Base-by-base conservation (phyloP, 2,329 filamentous ascomycete genomes). In the Stachybotrys echinatus region DNA sequence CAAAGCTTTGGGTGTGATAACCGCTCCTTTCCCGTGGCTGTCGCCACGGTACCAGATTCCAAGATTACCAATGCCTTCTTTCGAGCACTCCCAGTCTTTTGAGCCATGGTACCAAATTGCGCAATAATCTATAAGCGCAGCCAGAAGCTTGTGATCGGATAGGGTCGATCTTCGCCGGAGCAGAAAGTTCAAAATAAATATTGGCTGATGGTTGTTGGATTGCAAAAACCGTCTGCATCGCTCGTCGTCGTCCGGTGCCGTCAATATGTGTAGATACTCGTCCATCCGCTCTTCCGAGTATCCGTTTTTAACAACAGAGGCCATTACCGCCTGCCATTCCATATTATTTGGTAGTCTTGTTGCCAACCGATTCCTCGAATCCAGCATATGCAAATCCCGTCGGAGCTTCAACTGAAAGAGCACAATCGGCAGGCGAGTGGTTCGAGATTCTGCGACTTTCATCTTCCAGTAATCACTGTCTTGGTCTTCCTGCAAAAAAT, bases 341-440 rank as follows among this genome's bases (percentile, higher is more conserved):
- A 62, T 50, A 12, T 47, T 17, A 5, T 57, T 40, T 5, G 50
- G 51, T 8, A 69, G 53, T 4, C 64, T 40, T 10, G 55, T 40
- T 3, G 59, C 48, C 12, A 67, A 47, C 17, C 12, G 54, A 50
- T 6, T 42, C 49, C 1, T 45, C 27, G 10, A 34, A 34, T 34
- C 27, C 27, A 14, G 48, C 7, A 43, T n/a, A n/a, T n/a, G 49
- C 17, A 52, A 54, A 34, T 59, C 54, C 39, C 54, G 54, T 49
- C 61, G 60, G 39, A 69, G 53, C 20, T 61, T 46, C 55, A 63
- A 59, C 40, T 69, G 66, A 39, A 69, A 52, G 23, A 69, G 51
- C n/a, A 69, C 47, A 7, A 67, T 52, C 6, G 62, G 56, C 10
- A 67, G 52, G 20, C 64, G 58, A 20, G 51, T 50, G 42, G 53